Base-by-base conservation (phyloP, 2,329 filamentous ascomycete genomes). In the Lachnellula cervina region DNA sequence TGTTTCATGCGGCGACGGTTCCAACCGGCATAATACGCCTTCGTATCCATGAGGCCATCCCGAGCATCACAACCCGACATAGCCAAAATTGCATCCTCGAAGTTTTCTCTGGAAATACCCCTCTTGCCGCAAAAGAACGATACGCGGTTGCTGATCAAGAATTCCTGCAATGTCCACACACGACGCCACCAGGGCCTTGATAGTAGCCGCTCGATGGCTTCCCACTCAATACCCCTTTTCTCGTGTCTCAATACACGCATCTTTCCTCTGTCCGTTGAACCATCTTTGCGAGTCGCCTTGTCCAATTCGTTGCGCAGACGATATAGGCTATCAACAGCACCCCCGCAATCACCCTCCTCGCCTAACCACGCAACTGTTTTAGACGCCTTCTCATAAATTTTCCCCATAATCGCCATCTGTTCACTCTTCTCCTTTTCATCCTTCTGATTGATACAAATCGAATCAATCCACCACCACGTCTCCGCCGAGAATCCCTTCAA, bases 401-500 rank as follows among this genome's bases (percentile, higher is more conserved):
- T 17, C 11, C 49, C 43, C 61, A 63, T 63, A 28, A 57, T 44
- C 2, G 14, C 32, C 14, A 63, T 49, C 42, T 63, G 59, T 5
- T 25, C 17, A 23, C 21, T 48, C 11, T 51, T 53, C 44, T 61
- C 59, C 7, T n/a, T n/a, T 4, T 46, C 28, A 23, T 54, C 42
- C 3, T 40, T 25, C 51, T 64, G 58, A 19, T 64, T 58, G 25
- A 62, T 64, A 25, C 62, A 62, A 5, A 62, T 56, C 1, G 50
- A 44, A 46, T 64, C 62, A 34, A 61, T 57, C 62, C 62, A 64
- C 57, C 57, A 59, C 54, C 53, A 56, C 8, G 38, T 43, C 8
- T 49, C 37, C 7, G 9, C 9, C 17, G 46, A 48, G 9, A 53
- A 34, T 6, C 40, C 23, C 25, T n/a, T 5, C 40, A 38, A 6